Percentiles rank a stretch among this genome's conserved stretches.
phyloP scores from a whole-genome alignment of 495 filamentous ascomycete species.

The Niebla homalea region DNA sequence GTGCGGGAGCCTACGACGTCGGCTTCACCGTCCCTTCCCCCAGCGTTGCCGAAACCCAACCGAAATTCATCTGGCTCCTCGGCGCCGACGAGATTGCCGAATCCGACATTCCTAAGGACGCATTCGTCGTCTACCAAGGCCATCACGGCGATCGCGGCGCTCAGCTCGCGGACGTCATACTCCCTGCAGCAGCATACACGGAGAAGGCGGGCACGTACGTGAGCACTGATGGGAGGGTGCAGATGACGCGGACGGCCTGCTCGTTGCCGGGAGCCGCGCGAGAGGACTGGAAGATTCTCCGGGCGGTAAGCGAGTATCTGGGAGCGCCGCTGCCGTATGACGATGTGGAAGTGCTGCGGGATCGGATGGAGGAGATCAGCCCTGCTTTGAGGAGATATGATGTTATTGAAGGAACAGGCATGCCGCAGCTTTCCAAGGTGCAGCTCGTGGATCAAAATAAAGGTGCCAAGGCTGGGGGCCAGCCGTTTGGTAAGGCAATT shows the following conservation, averaged over 20 bases:
- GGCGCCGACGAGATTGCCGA: constrained; percentile 82
- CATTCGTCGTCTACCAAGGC: constrained; percentile 94
- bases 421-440: constrained; percentile 66
- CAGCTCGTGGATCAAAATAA: constrained; percentile 94
- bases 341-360: constrained; percentile 70
- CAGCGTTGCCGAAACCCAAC: constrained; percentile 61
- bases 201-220: constrained; percentile 95
- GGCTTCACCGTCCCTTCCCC: constrained; percentile 79
- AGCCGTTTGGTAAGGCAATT: constrained; percentile 67
- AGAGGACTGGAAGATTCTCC: constrained; percentile 98
- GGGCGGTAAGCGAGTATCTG: constrained; percentile 83
- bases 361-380: constrained; percentile 90
- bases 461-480: constrained; percentile 47
- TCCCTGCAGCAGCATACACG: constrained; percentile 89
- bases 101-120: constrained; percentile 76
- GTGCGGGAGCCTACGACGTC: constrained; percentile 85
- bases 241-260: constrained; percentile 81
- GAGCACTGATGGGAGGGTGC: constrained; percentile 92
- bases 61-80: constrained; percentile 94
- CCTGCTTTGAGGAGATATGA: constrained; percentile 83
- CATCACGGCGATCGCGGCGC: constrained; percentile 94
- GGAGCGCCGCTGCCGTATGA: constrained; percentile 80
- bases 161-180: constrained; percentile 82
- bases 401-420: constrained; percentile 63
- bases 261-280: constrained; percentile 74